Percentiles rank a stretch among this genome's conserved stretches.
These are phyloP conservation scores for Asterella californica DNA, from an alignment of 225 moss, liverwort and hornwort species.

Conservation along the genomic window DNA sequence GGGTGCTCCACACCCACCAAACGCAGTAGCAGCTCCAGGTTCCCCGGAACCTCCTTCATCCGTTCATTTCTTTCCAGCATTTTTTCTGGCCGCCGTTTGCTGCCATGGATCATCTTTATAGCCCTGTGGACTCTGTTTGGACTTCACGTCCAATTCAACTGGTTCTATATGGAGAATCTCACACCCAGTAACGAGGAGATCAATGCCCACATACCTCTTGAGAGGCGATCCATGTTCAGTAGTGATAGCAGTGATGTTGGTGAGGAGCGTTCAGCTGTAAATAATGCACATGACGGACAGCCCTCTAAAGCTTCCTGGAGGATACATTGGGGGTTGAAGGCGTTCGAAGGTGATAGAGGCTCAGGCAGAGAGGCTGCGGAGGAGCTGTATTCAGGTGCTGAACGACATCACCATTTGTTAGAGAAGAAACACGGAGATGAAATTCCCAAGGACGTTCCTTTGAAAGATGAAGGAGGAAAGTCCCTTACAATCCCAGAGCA, in stretches of 20 bases:
- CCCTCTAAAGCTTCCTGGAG: background rate
- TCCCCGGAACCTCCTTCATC: background rate
- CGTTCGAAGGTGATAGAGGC: background rate
- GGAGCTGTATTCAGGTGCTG: background rate
- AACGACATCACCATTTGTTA: background rate
- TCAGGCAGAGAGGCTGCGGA: background rate
- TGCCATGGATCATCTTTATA: slow-evolving; percentile 56
- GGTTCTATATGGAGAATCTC: slow-evolving; percentile 25
- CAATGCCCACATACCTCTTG: slow-evolving; percentile 7
- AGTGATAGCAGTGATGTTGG: background rate
- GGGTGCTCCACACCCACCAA: slow-evolving; percentile 8
- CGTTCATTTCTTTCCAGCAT: background rate
- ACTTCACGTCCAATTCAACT: slow-evolving; percentile 48
- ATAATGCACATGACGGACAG: background rate
- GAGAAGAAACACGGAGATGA: background rate
- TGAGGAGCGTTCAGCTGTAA: background rate
- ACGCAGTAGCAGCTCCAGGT: background rate
- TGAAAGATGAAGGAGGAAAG: background rate
- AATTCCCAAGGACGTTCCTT: background rate
- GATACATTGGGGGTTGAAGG: background rate
- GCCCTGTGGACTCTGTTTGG: slow-evolving; percentile 54
- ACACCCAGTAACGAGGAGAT: slow-evolving; percentile 13
- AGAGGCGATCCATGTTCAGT: slow-evolving; percentile 1
- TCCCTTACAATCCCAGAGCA: background rate
- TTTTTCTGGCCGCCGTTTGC: slow-evolving; percentile 27